Percentiles rank a stretch among this genome's conserved stretches.
phyloP scores from a whole-genome alignment of 129 eudicot species.

The Saposhnikovia divaricata region DNA sequence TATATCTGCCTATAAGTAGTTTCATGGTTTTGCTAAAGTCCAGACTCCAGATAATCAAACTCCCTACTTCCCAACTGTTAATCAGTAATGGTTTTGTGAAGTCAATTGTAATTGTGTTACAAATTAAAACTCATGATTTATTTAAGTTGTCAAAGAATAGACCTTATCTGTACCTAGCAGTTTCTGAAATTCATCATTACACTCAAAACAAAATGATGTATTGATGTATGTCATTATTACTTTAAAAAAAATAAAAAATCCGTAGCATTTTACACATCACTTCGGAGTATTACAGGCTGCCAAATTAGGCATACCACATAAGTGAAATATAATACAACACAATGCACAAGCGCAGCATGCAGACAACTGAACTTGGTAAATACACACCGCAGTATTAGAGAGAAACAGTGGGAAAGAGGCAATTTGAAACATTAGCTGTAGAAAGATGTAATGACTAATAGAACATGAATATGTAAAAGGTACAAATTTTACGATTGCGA shows the following conservation, averaged over 20 bases:
- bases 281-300: neutral
- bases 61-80: neutral
- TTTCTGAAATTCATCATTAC: neutral
- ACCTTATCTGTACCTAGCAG: neutral
- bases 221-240: neutral
- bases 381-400: neutral
- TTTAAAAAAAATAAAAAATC: too few relatives aligned
- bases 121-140: neutral
- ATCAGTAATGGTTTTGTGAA: neutral
- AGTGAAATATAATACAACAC: neutral
- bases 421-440: conserved; percentile 1
- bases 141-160: neutral
- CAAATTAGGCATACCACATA: neutral
- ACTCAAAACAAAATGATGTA: neutral
- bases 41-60: neutral
- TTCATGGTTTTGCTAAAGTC: neutral
- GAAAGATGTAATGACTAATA: neutral
- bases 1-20: neutral
- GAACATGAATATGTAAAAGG: neutral
- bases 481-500: neutral
- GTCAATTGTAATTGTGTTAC: neutral
- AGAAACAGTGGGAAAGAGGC: neutral
- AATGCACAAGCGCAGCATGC: neutral
- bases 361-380: neutral
- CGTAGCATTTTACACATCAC: neutral